A percentile compares a stretch with the other conserved stretches of the same genome.
Conservation (phyloP, 75 land plant genomes). For the Azolla pinnata region DNA sequence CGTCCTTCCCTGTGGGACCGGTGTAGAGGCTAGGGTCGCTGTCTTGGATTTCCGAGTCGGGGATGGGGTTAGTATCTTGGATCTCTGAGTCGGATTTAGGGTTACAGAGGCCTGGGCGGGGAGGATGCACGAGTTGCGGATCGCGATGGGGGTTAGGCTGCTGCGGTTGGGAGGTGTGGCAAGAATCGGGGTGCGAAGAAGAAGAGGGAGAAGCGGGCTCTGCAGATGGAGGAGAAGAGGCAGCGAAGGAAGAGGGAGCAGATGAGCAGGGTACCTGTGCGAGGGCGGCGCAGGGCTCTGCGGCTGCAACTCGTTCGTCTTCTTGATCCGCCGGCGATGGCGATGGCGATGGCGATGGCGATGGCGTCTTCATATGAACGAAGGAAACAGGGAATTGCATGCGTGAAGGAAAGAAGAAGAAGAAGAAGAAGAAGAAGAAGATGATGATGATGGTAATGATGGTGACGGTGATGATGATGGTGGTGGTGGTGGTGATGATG, state of each 20-base stretch:
- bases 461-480: no score
- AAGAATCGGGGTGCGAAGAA: no score
- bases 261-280: neutral
- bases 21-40: neutral
- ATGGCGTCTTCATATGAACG: conserved; percentile 4
- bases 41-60: neutral
- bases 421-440: no score
- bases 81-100: neutral
- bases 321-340: neutral
- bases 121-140: no score
- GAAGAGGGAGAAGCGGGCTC: neutral
- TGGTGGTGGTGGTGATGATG: no score
- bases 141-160: no score
- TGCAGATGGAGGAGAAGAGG: neutral
- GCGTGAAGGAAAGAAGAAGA: no score
- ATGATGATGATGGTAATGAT: no score
- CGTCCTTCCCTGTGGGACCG: neutral
- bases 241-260: no score
- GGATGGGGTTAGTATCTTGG: neutral
- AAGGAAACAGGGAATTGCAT: no score
- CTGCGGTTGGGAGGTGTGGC: no score
- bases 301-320: neutral
- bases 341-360: conserved; percentile 5
- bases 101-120: neutral
- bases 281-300: neutral